Percentiles rank a stretch among this genome's conserved stretches.
Evolutionary conservation across 768 basidiomycete species (phyloP).

Genomic region (Dacryopinax spathularia): DNA sequence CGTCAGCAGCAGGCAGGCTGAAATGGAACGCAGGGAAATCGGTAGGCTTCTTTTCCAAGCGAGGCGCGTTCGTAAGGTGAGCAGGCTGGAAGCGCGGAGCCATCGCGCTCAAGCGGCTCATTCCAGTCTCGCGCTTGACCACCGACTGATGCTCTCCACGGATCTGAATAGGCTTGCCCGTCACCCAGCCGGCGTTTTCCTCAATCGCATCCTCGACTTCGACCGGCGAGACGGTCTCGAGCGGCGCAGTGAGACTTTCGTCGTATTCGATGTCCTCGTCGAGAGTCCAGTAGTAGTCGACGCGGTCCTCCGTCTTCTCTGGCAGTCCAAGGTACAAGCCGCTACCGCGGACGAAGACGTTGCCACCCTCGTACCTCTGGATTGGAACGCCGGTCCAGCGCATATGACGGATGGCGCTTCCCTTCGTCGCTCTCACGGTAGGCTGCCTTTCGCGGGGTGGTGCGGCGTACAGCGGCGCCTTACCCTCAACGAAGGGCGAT

Average conservation of each 20-base stretch:
- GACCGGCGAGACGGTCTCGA: not conserved
- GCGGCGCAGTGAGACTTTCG: not conserved
- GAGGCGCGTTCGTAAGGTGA: not conserved
- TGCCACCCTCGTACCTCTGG: slow-evolving; percentile 1
- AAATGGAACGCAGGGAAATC: not conserved
- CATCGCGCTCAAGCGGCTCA: not conserved
- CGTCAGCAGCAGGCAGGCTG: not conserved
- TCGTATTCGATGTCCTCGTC: not conserved
- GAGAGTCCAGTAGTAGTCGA: not conserved
- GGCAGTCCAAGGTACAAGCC: not conserved
- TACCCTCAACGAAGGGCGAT: not conserved
- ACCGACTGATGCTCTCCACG: too few relatives aligned
- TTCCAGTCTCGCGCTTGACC: too few relatives aligned
- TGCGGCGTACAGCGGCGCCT: not conserved
- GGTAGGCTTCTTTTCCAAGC: not conserved
- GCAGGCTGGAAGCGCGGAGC: not conserved
- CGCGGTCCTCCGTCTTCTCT: not conserved
- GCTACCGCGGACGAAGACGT: slow-evolving; percentile 1
- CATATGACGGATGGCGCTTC: not conserved
- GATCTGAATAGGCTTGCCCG: not conserved
- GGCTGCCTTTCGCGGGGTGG: not conserved
- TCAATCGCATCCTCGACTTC: not conserved
- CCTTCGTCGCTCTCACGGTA: not conserved
- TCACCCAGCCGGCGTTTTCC: not conserved
- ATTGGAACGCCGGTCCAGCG: not conserved